Conservation (phyloP, 495 filamentous ascomycete species). For the Trichoderma orchidacearum region DNA sequence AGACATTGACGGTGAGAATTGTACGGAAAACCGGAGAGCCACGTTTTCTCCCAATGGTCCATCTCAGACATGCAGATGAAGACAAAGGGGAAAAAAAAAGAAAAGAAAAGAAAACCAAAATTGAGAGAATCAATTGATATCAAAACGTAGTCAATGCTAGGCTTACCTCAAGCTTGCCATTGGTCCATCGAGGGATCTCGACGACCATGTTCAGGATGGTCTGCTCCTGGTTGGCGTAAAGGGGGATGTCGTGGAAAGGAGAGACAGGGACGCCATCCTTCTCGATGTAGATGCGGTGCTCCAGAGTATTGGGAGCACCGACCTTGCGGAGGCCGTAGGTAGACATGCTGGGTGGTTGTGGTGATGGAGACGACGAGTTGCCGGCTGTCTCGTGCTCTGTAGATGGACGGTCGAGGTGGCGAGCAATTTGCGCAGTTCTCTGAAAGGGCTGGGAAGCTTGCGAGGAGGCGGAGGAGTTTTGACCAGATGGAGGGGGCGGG, state of each 20-base stretch:
- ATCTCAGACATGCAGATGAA: too few relatives aligned
- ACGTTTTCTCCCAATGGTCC: too few relatives aligned
- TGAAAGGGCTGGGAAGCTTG: constrained; percentile 20
- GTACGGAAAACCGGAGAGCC: background rate
- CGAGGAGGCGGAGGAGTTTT: constrained; percentile 11
- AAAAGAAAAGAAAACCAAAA: background rate
- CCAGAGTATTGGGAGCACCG: constrained; percentile 79
- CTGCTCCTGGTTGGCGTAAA: constrained; percentile 89
- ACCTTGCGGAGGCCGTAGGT: constrained; percentile 68
- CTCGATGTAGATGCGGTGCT: constrained; percentile 96
- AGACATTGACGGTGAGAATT: background rate
- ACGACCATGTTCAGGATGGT: constrained; percentile 98
- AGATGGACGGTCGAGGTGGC: constrained; percentile 34
- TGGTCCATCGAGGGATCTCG: constrained; percentile 98
- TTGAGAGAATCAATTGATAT: background rate
- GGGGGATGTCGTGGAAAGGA: constrained; percentile 96
- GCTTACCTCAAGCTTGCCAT: constrained; percentile 93
- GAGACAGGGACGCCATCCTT: constrained; percentile 90
- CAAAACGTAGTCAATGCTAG: background rate
- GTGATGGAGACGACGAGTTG: constrained; percentile 2
- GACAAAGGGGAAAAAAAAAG: background rate
- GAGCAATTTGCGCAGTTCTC: constrained; percentile 41
- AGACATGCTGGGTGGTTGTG: constrained; percentile 31
- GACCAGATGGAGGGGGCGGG: background rate
- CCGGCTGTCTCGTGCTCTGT: constrained; percentile 1